Evolutionary conservation across 2,329 filamentous ascomycete species (phyloP).

Genomic region (Sclerotinia borealis): DNA sequence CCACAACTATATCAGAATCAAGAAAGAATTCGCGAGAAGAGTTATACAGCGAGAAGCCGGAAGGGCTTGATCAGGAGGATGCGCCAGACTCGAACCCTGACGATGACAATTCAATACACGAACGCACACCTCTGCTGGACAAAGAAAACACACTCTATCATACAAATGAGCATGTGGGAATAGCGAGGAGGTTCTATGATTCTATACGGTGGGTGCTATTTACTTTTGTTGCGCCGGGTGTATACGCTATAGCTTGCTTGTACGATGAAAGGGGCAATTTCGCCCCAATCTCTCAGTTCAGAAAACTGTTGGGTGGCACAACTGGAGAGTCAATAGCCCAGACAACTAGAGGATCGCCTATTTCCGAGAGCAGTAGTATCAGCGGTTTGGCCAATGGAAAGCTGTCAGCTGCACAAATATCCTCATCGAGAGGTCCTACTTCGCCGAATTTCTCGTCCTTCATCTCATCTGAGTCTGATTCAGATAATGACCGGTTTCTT

Average conservation of each 20-base stretch:
- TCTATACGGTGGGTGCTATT: conserved; percentile 74
- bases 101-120: conserved; percentile 39
- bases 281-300: conserved; percentile 68
- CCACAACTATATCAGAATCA: conserved; percentile 20
- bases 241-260: conserved; percentile 77
- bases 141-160: conserved; percentile 35
- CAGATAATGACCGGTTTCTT: conserved; percentile 41
- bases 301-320: conserved; percentile 49
- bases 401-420: conserved; percentile 14
- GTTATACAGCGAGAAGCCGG: conserved; percentile 37
- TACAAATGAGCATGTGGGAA: conserved; percentile 42
- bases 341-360: conserved; percentile 29
- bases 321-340: conserved; percentile 31
- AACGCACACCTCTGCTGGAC: conserved; percentile 63
- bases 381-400: conserved; percentile 19
- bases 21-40: conserved; percentile 34
- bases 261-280: conserved; percentile 76
- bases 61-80: conserved; percentile 29
- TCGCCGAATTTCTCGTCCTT: conserved; percentile 48
- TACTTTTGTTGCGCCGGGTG: conserved; percentile 70
- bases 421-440: conserved; percentile 15
- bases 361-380: conserved; percentile 12
- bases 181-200: conserved; percentile 66
- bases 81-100: conserved; percentile 34
- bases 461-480: conserved; percentile 59